Evolutionary conservation across 768 basidiomycete species (phyloP).

Genomic region (Trametes cubensis): DNA sequence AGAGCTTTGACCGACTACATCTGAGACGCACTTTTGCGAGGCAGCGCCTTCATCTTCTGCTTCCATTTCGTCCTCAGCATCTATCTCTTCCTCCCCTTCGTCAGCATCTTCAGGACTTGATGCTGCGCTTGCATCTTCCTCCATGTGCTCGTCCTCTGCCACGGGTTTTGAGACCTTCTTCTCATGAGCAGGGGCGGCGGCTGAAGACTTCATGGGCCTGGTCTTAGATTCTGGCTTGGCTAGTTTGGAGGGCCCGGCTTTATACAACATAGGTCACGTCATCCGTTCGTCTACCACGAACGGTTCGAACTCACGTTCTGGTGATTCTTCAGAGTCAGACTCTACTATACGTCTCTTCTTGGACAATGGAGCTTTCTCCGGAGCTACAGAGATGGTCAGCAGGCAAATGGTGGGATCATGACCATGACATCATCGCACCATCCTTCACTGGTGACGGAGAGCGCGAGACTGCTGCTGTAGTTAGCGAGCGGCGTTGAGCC

Average conservation of each 20-base stretch:
- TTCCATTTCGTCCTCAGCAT: slow-evolving; percentile 40
- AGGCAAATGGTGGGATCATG: not conserved
- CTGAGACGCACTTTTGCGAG: slow-evolving; percentile 59
- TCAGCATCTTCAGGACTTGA: slow-evolving; percentile 34
- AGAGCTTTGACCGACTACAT: not conserved
- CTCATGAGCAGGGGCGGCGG: not conserved
- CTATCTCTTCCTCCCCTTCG: slow-evolving; percentile 37
- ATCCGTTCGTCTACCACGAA: not conserved
- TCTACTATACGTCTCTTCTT: slow-evolving; percentile 41
- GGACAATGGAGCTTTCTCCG: slow-evolving; percentile 19
- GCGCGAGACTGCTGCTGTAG: not conserved
- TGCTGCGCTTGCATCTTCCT: slow-evolving; percentile 24
- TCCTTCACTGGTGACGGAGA: slow-evolving; percentile 2
- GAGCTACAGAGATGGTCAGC: not conserved
- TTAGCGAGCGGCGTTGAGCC: not conserved
- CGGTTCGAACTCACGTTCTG: slow-evolving; percentile 5
- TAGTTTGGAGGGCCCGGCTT: slow-evolving; percentile 23
- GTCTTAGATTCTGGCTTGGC: not conserved
- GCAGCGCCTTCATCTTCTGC: slow-evolving; percentile 53
- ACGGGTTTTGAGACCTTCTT: slow-evolving; percentile 15
- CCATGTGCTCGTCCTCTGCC: slow-evolving; percentile 31
- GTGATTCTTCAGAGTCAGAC: slow-evolving; percentile 38
- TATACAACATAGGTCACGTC: not conserved
- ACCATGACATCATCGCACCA: slow-evolving; percentile 1
- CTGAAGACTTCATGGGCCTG: not conserved